Base-by-base conservation (phyloP, 768 basidiomycete species). In the Phlebiopsis gigantea region DNA sequence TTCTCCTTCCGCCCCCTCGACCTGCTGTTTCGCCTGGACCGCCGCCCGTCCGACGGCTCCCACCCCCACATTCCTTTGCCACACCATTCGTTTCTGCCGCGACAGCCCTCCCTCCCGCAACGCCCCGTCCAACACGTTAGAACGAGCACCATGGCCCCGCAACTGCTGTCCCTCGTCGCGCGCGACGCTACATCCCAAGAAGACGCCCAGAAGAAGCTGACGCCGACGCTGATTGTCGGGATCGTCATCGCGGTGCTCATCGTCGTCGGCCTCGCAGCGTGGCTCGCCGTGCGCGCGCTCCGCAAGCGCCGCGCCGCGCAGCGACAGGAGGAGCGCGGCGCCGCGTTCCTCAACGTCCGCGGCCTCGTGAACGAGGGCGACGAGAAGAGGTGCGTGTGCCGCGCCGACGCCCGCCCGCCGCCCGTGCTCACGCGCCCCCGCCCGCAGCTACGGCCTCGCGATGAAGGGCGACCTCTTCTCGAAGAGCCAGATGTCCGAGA, bases 261-360 rank as follows among this genome's bases (percentile, higher is more conserved):
- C 42, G 55, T 74, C 22, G 50, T 79, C 26, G 71, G 64, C 41
- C 57, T 82, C 41, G 62, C 56, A 44, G 10, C 72, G 25, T 84
- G 79, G 80, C 61, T 83, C 4, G 65, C 61, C 31, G 61, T 81
- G 34, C 72, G 70, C n/a, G 59, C 65, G 43, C 71, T 70, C 54
- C 75, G 81, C 45, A 75, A 75, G 60, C 77, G 74, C 30, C 66
- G 70, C 21, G 62, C 68, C 41, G 61, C 64, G 30, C 72, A 70
- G 54, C 67, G 74, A 15, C 71, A 75, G 53, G 69, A 71, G n/a
- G 64, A 62, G 25, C 71, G 71, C 30, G 72, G 70, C 46, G 69
- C 73, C 5, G 75, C 77, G 31, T 80, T 80, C 62, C 69, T 82
- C 17, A 76, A 75, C 45, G 74, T 82, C 25, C 76, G 76, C 22